Evolutionary conservation across 306 rosid species (phyloP).

Genomic region (Medicago arabica): DNA sequence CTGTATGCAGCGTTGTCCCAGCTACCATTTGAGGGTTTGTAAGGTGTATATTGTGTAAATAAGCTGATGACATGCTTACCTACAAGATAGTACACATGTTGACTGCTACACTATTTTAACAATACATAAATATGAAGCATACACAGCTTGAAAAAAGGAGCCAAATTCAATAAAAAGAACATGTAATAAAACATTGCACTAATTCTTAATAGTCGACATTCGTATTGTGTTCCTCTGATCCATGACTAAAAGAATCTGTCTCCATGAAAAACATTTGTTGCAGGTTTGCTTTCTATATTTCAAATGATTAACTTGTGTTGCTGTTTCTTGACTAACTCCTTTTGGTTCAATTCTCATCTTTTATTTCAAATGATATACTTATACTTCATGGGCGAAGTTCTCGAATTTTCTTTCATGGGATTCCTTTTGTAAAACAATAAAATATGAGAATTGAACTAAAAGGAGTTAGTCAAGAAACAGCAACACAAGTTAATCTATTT

Average conservation of each 20-base stretch:
- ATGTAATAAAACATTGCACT: background rate
- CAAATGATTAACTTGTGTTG: too few relatives aligned
- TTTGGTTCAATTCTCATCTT: too few relatives aligned
- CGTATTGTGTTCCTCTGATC: background rate
- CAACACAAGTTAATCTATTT: conserved; percentile 7
- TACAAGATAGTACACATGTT: conserved; percentile 29
- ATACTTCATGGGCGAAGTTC: background rate
- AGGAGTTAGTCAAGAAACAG: background rate
- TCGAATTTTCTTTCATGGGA: conserved; percentile 13
- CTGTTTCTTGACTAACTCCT: too few relatives aligned
- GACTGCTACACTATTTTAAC: background rate
- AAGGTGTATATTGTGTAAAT: conserved; percentile 73
- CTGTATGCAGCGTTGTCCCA: conserved; percentile 67
- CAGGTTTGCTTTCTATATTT: background rate
- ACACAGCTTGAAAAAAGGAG: background rate
- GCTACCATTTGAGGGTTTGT: conserved; percentile 66
- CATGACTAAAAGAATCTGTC: background rate
- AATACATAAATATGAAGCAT: background rate
- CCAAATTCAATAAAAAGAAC: background rate
- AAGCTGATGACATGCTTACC: conserved; percentile 80
- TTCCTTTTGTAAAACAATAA: background rate
- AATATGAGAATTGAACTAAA: conserved; percentile 6
- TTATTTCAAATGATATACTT: too few relatives aligned
- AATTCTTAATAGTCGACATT: background rate
- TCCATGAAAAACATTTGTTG: background rate